Base-by-base conservation (phyloP, 768 basidiomycete species). In the Porpolomopsis calyptriformis region DNA sequence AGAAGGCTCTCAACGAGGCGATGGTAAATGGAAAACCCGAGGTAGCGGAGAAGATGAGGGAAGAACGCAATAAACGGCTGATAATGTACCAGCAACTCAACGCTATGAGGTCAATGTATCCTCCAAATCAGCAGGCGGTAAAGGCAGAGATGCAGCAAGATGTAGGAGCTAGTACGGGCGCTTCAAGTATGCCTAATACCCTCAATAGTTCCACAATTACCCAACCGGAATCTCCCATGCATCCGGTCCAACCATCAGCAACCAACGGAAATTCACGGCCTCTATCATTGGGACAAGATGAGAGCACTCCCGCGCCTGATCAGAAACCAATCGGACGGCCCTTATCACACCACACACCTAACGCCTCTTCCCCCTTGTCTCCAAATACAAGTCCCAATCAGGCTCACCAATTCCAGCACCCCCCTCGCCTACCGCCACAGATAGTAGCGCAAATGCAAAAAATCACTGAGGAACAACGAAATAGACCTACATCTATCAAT, bases 401-500 rank as follows among this genome's bases (percentile, higher is more conserved):
- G 27, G 16, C 25, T 42, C 16, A 50, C 35, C 24, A 14, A 25
- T 12, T 19, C 4, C 42, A 43, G 19, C 20, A 25, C 7, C 45
- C 49, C 6, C 50, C 50, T 19, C 43, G 40, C 4, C 40, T 53
- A 29, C 23, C 44, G 10, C 14, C 51, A 4, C 40, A 31, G 24
- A 46, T 44, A 41, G 9, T 49, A 41, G 31, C 45, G 24, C 24
- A 43, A 10, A 37, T 49, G 65, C 70, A 71, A 47, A 76, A 73
- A 51, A 48, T 71, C 52, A 53, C 65, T 4, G 76, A 78, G 40
- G 71, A 71, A 55, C 68, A 66, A 46, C 24, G 45, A 12, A 46
- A 46, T 20, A 23, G 25, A 31, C 35, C 4, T 4, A 11, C 38
- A 11, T 23, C 14, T 23, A 11, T 22, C 4, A 23, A 39, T 19